Evolutionary conservation across 2,329 filamentous ascomycete species (phyloP).

Genomic region (Nemania diffusa): DNA sequence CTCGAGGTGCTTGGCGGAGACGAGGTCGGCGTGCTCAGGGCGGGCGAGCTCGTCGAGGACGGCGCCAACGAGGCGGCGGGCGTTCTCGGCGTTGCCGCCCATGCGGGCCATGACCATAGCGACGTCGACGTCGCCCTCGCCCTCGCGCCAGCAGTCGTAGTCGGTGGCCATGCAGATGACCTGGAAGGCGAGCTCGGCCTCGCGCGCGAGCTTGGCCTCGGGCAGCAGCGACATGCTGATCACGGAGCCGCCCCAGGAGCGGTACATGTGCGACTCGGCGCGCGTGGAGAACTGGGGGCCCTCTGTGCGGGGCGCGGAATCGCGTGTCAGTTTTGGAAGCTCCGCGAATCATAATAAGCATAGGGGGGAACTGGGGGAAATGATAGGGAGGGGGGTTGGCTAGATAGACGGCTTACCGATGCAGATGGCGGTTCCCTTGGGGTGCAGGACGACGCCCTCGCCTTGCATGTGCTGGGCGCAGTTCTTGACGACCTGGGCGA

Average conservation of each 20-base stretch:
- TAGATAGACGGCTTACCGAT: conserved; percentile 81
- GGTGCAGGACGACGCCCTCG: conserved; percentile 85
- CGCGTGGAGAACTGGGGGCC: conserved; percentile 98
- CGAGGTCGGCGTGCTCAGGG: conserved; percentile 75
- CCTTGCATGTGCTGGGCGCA: conserved; percentile 82
- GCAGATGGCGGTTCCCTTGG: conserved; percentile 85
- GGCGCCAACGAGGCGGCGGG: conserved; percentile 82
- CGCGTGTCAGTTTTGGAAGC: too few relatives aligned
- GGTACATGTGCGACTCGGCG: conserved; percentile 95
- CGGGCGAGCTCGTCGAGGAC: conserved; percentile 88
- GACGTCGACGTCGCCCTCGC: conserved; percentile 75
- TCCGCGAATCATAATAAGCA: too few relatives aligned
- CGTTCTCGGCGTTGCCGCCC: conserved; percentile 91
- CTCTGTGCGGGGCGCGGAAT: conserved; percentile 73
- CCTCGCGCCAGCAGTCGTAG: conserved; percentile 98
- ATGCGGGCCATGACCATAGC: conserved; percentile 98
- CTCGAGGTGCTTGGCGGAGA: conserved; percentile 83
- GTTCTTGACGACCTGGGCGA: conserved; percentile 79
- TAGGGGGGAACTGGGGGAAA: too few relatives aligned
- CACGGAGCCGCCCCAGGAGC: conserved; percentile 89
- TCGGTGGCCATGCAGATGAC: conserved; percentile 99
- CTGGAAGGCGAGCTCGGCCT: conserved; percentile 96
- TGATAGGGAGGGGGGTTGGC: too few relatives aligned
- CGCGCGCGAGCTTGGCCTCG: conserved; percentile 93
- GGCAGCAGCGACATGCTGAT: conserved; percentile 99